phyloP scores from a whole-genome alignment of 495 filamentous ascomycete genomes.

The Viridothelium virens region DNA sequence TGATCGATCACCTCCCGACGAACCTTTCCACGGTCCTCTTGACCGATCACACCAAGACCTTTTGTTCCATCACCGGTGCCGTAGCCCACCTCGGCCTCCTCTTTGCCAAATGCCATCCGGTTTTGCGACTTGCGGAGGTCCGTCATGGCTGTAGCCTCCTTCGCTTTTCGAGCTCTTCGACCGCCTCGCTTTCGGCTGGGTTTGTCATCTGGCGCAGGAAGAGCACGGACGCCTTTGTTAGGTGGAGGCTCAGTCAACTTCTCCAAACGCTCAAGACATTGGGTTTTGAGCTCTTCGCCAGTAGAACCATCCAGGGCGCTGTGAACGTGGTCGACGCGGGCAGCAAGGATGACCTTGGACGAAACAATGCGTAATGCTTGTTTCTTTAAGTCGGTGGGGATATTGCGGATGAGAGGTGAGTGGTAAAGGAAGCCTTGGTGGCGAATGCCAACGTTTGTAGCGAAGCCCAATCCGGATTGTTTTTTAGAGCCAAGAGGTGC shows the following conservation, averaged over 20 bases:
- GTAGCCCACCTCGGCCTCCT: slow-evolving; percentile 91
- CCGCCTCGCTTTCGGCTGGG: slow-evolving; percentile 89
- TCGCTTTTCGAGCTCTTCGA: slow-evolving; percentile 83
- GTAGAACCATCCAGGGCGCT: slow-evolving; percentile 70
- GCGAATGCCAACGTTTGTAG: slow-evolving; percentile 85
- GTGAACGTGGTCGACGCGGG: slow-evolving; percentile 82
- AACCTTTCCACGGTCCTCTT: slow-evolving; percentile 76
- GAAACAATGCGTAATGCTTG: slow-evolving; percentile 95
- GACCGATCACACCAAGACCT: slow-evolving; percentile 91
- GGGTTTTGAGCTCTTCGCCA: slow-evolving; percentile 73
- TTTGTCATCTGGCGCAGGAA: slow-evolving; percentile 94
- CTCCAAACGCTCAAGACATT: slow-evolving; percentile 81
- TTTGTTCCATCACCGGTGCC: slow-evolving; percentile 77
- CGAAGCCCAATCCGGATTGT: slow-evolving; percentile 75
- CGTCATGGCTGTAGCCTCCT: slow-evolving; percentile 95
- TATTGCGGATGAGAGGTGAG: slow-evolving; percentile 73
- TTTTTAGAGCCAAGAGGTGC: slow-evolving; percentile 85
- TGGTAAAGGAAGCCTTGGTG: slow-evolving; percentile 93
- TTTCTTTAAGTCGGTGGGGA: slow-evolving; percentile 78
- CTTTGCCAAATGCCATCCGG: slow-evolving; percentile 89
- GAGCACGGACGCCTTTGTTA: slow-evolving; percentile 77
- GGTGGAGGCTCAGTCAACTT: slow-evolving; percentile 91
- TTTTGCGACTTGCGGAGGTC: slow-evolving; percentile 95
- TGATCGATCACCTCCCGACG: slow-evolving; percentile 86
- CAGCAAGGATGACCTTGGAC: slow-evolving; percentile 85